phyloP scores from a whole-genome alignment of 257 asterid species.

The Nicotiana paniculata region DNA sequence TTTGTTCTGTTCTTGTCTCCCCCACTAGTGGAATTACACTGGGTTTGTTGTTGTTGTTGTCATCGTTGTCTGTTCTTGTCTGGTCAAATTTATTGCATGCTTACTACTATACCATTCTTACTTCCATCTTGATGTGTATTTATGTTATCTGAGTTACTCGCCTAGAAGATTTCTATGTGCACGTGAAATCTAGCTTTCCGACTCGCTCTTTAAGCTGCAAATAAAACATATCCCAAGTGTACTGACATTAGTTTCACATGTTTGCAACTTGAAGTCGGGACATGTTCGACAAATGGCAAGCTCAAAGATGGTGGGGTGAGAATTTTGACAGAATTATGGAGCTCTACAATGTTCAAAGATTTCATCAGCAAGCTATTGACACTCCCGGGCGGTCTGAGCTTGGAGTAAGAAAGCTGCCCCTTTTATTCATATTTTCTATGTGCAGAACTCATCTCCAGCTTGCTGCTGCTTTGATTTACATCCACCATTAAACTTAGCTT shows the following conservation, averaged over 20 bases:
- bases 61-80: not conserved
- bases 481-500: not conserved
- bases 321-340: constrained; percentile 82
- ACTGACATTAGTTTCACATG: not conserved
- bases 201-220: not conserved
- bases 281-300: constrained; percentile 82
- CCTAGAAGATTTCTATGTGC: not conserved
- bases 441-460: not conserved
- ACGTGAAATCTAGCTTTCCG: not conserved
- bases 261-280: constrained; percentile 55
- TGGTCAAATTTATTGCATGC: not conserved
- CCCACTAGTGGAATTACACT: no score
- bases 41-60: no score
- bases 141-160: not conserved
- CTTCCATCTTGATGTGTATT: not conserved
- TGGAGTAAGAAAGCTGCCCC: constrained; percentile 43
- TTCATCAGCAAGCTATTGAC: constrained; percentile 66
- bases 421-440: not conserved
- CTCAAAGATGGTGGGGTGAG: constrained; percentile 93
- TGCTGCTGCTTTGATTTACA: not conserved
- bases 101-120: not conserved
- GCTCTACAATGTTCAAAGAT: constrained; percentile 80
- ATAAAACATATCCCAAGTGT: not conserved
- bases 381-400: constrained; percentile 84
- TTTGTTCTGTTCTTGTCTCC: not conserved